Percentiles rank a stretch among this genome's conserved stretches.
These are phyloP conservation scores for Leishmania mexicana DNA, from an alignment of 208 protist species.

Conservation along the genomic window DNA sequence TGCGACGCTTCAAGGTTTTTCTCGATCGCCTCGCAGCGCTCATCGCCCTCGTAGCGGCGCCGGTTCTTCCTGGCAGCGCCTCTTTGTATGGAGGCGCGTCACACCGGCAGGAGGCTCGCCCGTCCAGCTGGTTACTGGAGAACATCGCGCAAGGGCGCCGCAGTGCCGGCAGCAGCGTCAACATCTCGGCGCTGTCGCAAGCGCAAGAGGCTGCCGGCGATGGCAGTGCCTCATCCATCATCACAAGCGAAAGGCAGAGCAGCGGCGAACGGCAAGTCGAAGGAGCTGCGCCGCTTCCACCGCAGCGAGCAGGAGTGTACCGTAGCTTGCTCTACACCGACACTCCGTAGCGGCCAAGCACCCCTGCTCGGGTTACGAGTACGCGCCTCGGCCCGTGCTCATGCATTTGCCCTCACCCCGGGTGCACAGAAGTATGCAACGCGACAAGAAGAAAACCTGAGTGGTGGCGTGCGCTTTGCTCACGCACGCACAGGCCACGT, in stretches of 20 bases:
- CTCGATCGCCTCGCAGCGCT: constrained; percentile 15
- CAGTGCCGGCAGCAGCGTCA: constrained; percentile 9
- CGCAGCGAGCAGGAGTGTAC: constrained; percentile 25
- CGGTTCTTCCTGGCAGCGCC: constrained; percentile 4
- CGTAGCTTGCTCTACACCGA: constrained; percentile 38
- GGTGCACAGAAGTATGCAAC: not conserved
- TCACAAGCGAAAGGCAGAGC: not conserved
- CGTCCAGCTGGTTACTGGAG: constrained; percentile 33
- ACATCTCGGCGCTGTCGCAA: not conserved
- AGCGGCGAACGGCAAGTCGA: not conserved
- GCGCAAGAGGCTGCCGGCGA: not conserved
- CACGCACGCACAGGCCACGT: not conserved
- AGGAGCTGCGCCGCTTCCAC: not conserved
- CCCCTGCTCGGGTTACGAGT: not conserved
- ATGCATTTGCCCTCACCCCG: not conserved
- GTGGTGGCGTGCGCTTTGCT: not conserved
- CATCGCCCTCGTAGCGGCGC: constrained; percentile 4
- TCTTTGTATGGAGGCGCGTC: not conserved
- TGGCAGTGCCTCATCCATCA: not conserved
- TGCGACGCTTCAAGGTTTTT: constrained; percentile 10
- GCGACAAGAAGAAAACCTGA: not conserved
- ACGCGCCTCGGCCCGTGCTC: not conserved
- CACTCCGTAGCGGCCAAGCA: constrained; percentile 21
- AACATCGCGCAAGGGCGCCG: constrained; percentile 23
- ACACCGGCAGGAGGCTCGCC: constrained; percentile 19